Evolutionary conservation across 371 early-diverging fungal species (phyloP), one percentile per base, ranked within the genome.

Genomic region (Vairimorpha ceranae): DNA sequence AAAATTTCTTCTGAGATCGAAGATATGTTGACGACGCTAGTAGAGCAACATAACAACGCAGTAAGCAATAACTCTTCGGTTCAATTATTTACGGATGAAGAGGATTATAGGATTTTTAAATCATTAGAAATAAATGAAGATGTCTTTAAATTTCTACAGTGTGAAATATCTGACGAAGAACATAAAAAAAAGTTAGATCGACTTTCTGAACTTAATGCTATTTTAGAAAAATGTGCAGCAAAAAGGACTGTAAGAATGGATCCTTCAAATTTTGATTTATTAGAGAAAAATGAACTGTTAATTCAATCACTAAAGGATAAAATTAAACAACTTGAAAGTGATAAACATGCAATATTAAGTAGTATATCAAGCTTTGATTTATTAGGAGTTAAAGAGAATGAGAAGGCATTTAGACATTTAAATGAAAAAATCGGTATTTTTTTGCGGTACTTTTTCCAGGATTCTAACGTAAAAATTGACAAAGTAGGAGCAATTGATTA

Each of bases 1-100:
- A 65, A 70, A 58, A n/a, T 36, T 88, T 51, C 78, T 86, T 35
- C 87, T 90, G 59, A 82, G 79, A 30, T 89, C 88, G 76, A 85
- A 86, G 15, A 80, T 86, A 8, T 80, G 87, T 36, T 75, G 87
- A 33, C 85, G 86, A 0, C 89, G 89, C 17, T 17, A 35, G 61
- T 35, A 61, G 23, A 21, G 6, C 6, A 4, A 48, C 19, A n/a
- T 21, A 4, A 14, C 3, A 21, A 48, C n/a, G 14, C 3, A n/a
- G n/a, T 48, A n/a, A 12, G 19, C 4, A 41, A 41, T 15, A 41
- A 7, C 41, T 10, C 41, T 41, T 41, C 10, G 41, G 12, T 48
- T 48, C 19, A 48, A 21, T 12, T 4, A 48, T 48, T 12, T 21
- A 10, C n/a, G n/a, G 48, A 48, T 12, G 48, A n/a, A 21, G 48